Base-by-base conservation (phyloP, 371 early-diverging fungal genomes). In the Apophysomyces trapeziformis region DNA sequence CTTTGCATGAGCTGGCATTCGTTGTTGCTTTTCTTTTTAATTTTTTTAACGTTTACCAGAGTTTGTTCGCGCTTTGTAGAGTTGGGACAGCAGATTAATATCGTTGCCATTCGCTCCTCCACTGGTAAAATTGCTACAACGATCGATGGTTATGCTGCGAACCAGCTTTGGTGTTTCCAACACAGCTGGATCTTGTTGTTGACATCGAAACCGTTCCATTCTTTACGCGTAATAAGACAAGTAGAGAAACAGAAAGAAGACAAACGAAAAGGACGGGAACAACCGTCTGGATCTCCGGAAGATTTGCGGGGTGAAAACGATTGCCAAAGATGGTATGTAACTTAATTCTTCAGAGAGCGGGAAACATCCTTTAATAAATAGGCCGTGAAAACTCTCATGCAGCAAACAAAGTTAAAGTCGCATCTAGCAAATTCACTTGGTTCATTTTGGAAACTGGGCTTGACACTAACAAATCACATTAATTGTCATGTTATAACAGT, bases 101-200 rank as follows among this genome's bases (percentile, higher is more conserved):
- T 80, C 80, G 61, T 76, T 78, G 5, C 83, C 83, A 58, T 83
- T 83, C 18, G 77, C 80, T 18, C 76, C 79, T 4, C 71, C 74
- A 45, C 80, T 79, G 12, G 70, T 79, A 57, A 81, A 84, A 57
- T 81, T 84, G 45, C 78, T 76, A 45, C 79, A 80, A 21, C 81
- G 79, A 69, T 81, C 84, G 35, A 77, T 70, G 5, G 78, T 78
- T 7, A 81, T 81, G 57, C 77, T 80, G 39, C 77, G 70, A 59
- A 81, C 79, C 16, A 72, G 64, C 38, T 76, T 80, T 8, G 81
- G 81, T 16, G 75, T 76, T 26, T 77, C 71, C 32, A 82, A 39
- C 12, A 65, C 69, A 32, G 66, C 64, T 38, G 79, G 79, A 14
- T 63, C 67, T 32, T 58, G 58, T 21, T 13, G 43, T 21, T 65